A percentile compares a stretch with the other conserved stretches of the same genome.
Evolutionary conservation across 805 yeast genomes (phyloP).

Genomic region (Sungouiozyma intestinalis): DNA sequence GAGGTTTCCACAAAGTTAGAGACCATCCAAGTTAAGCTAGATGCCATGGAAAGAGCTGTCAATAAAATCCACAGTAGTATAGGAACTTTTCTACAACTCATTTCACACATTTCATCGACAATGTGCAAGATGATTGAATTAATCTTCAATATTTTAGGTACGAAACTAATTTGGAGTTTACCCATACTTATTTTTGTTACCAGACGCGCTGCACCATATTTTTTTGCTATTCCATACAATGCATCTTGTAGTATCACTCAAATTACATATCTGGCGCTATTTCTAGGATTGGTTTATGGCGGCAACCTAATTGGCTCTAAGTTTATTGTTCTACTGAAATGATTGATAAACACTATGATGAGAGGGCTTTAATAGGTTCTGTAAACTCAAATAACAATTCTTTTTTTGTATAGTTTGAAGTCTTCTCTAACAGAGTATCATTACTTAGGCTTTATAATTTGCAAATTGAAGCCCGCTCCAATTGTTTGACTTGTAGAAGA

Average conservation of each 20-base stretch:
- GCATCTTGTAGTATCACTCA: neutral
- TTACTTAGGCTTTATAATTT: constrained; percentile 3
- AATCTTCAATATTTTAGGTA: neutral
- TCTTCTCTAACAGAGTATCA: neutral
- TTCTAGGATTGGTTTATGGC: neutral
- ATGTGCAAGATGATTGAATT: neutral
- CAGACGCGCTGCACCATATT: neutral
- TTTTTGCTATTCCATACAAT: neutral
- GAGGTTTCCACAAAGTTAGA: neutral
- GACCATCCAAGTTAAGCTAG: neutral
- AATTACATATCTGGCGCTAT: neutral
- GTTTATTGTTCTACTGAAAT: neutral
- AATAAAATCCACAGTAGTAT: neutral
- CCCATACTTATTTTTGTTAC: neutral
- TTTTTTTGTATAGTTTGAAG: no score
- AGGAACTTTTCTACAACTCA: neutral
- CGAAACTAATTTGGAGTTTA: neutral
- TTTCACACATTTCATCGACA: neutral
- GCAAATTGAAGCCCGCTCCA: constrained; percentile 2
- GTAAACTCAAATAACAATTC: no score
- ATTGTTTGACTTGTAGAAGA: constrained; percentile 1
- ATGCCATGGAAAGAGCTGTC: neutral
- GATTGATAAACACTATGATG: neutral
- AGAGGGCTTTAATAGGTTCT: no score
- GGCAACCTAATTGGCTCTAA: neutral